Conservation (phyloP, 108 stramenopile species). For the Pseudonitzschia delicatissima region DNA sequence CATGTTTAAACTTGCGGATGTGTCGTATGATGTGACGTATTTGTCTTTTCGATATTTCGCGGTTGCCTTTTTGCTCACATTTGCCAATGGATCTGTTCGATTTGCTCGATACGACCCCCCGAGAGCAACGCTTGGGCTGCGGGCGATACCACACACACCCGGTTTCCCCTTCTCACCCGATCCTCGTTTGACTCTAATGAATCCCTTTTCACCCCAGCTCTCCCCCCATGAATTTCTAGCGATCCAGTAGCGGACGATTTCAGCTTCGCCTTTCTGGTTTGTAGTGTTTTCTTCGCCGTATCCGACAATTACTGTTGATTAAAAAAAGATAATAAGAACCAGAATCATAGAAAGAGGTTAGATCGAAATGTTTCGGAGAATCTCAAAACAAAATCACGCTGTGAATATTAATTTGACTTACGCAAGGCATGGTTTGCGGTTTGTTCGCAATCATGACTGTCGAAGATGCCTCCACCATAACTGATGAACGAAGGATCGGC, state of each 20-base stretch:
- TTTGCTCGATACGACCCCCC: slow-evolving; percentile 40
- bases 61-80: neutral
- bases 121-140: slow-evolving; percentile 69
- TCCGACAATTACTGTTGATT: slow-evolving; percentile 17
- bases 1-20: neutral
- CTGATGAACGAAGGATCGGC: slow-evolving; percentile 58
- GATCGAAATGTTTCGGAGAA: neutral
- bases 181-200: slow-evolving; percentile 53
- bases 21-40: slow-evolving; percentile 4
- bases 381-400: no score
- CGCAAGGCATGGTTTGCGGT: slow-evolving; percentile 72
- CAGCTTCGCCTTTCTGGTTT: neutral
- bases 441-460: slow-evolving; percentile 37
- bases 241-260: slow-evolving; percentile 56
- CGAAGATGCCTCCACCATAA: slow-evolving; percentile 66
- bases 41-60: neutral
- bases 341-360: neutral
- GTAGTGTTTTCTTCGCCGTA: slow-evolving; percentile 12
- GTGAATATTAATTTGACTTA: slow-evolving; percentile 1
- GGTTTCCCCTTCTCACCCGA: slow-evolving; percentile 42
- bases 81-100: neutral
- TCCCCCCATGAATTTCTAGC: slow-evolving; percentile 70
- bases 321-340: slow-evolving; percentile 17
- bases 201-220: slow-evolving; percentile 78
- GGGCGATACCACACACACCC: slow-evolving; percentile 75